phyloP scores from a whole-genome alignment of 1,139 yeast genomes.

The Sugiyamaella grinbergsii region DNA sequence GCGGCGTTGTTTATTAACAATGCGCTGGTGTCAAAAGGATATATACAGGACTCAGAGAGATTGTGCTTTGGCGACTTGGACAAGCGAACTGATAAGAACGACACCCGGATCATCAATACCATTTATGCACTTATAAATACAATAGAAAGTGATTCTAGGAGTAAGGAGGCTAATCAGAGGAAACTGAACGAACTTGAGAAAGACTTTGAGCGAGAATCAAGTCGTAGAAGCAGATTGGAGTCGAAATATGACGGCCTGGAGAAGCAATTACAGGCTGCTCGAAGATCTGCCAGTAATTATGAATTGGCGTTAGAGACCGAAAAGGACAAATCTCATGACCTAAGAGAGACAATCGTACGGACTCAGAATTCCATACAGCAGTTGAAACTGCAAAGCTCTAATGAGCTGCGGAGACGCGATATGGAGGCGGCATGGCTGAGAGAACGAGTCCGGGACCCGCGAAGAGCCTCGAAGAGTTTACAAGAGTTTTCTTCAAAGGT shows the following conservation, averaged over 20 bases:
- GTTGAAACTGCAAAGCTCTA: constrained; percentile 32
- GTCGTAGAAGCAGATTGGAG: constrained; percentile 21
- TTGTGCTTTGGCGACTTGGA: constrained; percentile 26
- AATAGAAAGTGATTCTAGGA: constrained; percentile 30
- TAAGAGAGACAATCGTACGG: constrained; percentile 20
- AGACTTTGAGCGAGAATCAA: constrained; percentile 27
- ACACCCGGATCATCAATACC: constrained; percentile 35
- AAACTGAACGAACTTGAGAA: constrained; percentile 24
- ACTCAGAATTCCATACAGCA: constrained; percentile 26
- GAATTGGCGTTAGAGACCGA: constrained; percentile 23
- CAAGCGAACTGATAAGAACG: constrained; percentile 23
- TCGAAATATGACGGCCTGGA: constrained; percentile 25
- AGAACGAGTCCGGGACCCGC: constrained; percentile 31
- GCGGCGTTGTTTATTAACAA: constrained; percentile 37
- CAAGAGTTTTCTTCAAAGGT: constrained; percentile 9
- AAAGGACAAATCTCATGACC: constrained; percentile 19
- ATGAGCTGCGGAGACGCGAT: constrained; percentile 36
- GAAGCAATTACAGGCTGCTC: constrained; percentile 22
- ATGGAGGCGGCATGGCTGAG: constrained; percentile 33
- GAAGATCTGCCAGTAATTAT: constrained; percentile 24
- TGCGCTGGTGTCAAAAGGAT: constrained; percentile 36
- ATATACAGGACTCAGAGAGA: constrained; percentile 32
- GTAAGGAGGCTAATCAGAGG: constrained; percentile 23
- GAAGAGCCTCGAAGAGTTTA: constrained; percentile 26
- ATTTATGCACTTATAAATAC: constrained; percentile 36